A percentile compares a stretch with the other conserved stretches of the same genome.
Conservation (phyloP, 768 basidiomycete genomes). For the Coprinopsis sp. region DNA sequence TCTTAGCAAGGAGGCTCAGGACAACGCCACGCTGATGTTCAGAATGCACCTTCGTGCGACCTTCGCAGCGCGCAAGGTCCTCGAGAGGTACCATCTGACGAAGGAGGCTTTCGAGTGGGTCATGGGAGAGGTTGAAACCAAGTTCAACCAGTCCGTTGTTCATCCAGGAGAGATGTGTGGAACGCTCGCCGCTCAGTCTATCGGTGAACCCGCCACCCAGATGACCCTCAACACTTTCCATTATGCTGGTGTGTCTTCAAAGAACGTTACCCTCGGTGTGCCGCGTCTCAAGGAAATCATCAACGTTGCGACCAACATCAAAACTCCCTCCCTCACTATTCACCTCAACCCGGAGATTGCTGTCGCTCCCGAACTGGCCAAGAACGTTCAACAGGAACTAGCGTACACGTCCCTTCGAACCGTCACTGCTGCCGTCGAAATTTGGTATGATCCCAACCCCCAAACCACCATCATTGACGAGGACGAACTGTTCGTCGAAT, state of each 20-base stretch:
- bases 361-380: constrained; percentile 57
- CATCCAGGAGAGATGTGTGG: constrained; percentile 99
- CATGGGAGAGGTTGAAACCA: constrained; percentile 89
- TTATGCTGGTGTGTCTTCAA: constrained; percentile 99
- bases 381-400: constrained; percentile 88
- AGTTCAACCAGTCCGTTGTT: constrained; percentile 89
- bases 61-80: constrained; percentile 79
- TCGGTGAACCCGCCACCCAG: constrained; percentile 98
- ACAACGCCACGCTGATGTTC: constrained; percentile 89
- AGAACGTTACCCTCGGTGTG: constrained; percentile 99
- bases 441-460: constrained; percentile 96
- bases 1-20: constrained; percentile 73
- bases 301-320: constrained; percentile 98
- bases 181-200: constrained; percentile 95
- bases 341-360: constrained; percentile 76
- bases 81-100: constrained; percentile 86
- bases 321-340: constrained; percentile 94
- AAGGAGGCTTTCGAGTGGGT: constrained; percentile 98
- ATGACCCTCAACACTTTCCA: constrained; percentile 99
- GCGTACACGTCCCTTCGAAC: constrained; percentile 92
- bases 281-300: constrained; percentile 99
- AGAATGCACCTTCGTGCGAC: constrained; percentile 89
- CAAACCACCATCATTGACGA: constrained; percentile 93
- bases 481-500: constrained; percentile 92
- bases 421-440: constrained; percentile 92